These are phyloP conservation scores for Alternaria atra DNA, from an alignment of 2,329 filamentous ascomycete species.

Conservation along the genomic window DNA sequence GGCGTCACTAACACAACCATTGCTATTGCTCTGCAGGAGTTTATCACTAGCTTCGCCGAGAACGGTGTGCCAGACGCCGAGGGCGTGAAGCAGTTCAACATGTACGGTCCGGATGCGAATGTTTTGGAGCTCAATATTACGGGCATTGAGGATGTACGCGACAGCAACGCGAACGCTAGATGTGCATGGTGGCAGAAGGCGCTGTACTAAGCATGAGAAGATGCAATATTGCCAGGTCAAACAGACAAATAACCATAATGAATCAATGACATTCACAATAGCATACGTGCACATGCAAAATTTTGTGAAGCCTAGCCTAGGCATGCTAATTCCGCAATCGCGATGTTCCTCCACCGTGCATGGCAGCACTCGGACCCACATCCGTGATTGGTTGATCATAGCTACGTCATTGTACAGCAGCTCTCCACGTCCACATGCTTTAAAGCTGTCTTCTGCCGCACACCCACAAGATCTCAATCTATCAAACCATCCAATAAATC, in stretches of 20 bases:
- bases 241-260: neutral
- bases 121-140: conserved; percentile 57
- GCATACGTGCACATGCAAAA: conserved; percentile 1
- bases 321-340: conserved; percentile 13
- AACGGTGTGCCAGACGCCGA: conserved; percentile 51
- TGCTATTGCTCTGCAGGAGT: conserved; percentile 57
- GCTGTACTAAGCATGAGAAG: conserved; percentile 43
- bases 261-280: conserved; percentile 1
- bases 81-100: conserved; percentile 55
- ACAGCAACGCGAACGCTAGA: conserved; percentile 58
- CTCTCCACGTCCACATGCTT: conserved; percentile 21
- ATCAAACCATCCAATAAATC: conserved; percentile 15
- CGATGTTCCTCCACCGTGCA: conserved; percentile 5
- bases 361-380: conserved; percentile 10
- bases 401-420: conserved; percentile 32
- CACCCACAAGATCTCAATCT: conserved; percentile 9
- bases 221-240: neutral
- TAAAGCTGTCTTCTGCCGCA: conserved; percentile 25
- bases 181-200: conserved; percentile 65
- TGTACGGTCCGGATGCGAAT: conserved; percentile 57
- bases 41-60: conserved; percentile 56
- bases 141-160: conserved; percentile 53
- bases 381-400: conserved; percentile 25
- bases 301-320: neutral
- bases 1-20: conserved; percentile 45